These are phyloP conservation scores for Metschnikowia kofuensis DNA, from an alignment of 805 yeast species.

Conservation along the genomic window DNA sequence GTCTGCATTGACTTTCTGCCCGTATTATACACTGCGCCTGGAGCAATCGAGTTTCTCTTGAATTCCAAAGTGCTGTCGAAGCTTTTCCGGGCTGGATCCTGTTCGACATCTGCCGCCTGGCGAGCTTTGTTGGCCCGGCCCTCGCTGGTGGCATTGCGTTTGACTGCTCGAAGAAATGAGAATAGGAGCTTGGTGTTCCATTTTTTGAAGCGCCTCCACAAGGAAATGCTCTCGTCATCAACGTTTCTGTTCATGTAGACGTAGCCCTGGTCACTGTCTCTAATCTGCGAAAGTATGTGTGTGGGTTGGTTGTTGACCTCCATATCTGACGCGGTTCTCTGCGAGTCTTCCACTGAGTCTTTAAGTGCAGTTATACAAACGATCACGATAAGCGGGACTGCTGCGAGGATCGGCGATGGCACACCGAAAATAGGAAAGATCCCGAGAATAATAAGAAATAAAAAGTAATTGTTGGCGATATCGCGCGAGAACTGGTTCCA, in stretches of 20 bases:
- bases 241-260: slow-evolving; percentile 53
- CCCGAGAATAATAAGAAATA: slow-evolving; percentile 53
- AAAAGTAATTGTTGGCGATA: slow-evolving; percentile 59
- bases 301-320: slow-evolving; percentile 73
- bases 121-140: slow-evolving; percentile 34
- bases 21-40: slow-evolving; percentile 3
- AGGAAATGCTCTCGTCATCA: slow-evolving; percentile 57
- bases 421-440: slow-evolving; percentile 65
- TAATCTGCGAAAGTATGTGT: slow-evolving; percentile 54
- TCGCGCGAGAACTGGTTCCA: slow-evolving; percentile 50
- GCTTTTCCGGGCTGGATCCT: slow-evolving; percentile 22
- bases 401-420: slow-evolving; percentile 66
- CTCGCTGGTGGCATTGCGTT: slow-evolving; percentile 31
- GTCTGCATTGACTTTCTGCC: slow-evolving; percentile 14
- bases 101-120: slow-evolving; percentile 4
- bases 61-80: slow-evolving; percentile 28
- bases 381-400: slow-evolving; percentile 79
- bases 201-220: slow-evolving; percentile 72
- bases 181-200: slow-evolving; percentile 31
- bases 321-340: slow-evolving; percentile 59
- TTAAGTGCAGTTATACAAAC: slow-evolving; percentile 70
- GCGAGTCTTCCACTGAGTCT: slow-evolving; percentile 76
- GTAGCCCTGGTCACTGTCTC: slow-evolving; percentile 25
- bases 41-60: slow-evolving; percentile 7
- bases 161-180: slow-evolving; percentile 24